Conservation (phyloP, 2,329 filamentous ascomycete genomes). For the Botryotinia globosa region DNA sequence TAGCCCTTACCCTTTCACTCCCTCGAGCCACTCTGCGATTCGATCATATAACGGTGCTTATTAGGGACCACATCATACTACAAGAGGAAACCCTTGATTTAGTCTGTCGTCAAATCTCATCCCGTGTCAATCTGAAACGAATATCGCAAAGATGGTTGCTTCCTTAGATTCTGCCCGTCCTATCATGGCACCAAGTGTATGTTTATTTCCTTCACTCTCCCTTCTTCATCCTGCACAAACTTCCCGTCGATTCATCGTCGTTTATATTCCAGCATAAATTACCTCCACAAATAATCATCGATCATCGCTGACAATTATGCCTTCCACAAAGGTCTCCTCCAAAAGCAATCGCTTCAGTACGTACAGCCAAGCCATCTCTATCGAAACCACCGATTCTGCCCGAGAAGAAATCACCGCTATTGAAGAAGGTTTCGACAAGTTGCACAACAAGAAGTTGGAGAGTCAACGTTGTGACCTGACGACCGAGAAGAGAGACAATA, state of each 20-base stretch:
- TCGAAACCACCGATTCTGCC: slow-evolving; percentile 37
- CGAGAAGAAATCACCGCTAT: slow-evolving; percentile 56
- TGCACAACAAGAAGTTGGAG: slow-evolving; percentile 66
- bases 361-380: slow-evolving; percentile 46
- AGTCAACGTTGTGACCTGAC: slow-evolving; percentile 66
- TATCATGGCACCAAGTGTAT: slow-evolving; percentile 54
- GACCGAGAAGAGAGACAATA: slow-evolving; percentile 63
- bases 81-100: slow-evolving; percentile 7
- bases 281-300: not conserved
- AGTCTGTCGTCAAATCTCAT: not conserved
- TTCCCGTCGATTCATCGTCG: slow-evolving; percentile 8
- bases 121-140: slow-evolving; percentile 17
- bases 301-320: slow-evolving; percentile 34
- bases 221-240: slow-evolving; percentile 15
- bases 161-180: slow-evolving; percentile 54
- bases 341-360: slow-evolving; percentile 49
- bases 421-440: slow-evolving; percentile 61
- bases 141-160: slow-evolving; percentile 37
- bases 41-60: slow-evolving; percentile 10
- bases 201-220: slow-evolving; percentile 29
- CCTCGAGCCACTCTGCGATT: slow-evolving; percentile 19
- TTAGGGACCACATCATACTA: slow-evolving; percentile 11
- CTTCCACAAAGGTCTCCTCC: slow-evolving; percentile 48
- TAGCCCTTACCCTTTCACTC: not conserved
- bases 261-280: not conserved